A percentile compares a stretch with the other conserved stretches of the same genome.
Conservation (phyloP, 495 filamentous ascomycete genomes). For the Annulohypoxylon maeteangense region DNA sequence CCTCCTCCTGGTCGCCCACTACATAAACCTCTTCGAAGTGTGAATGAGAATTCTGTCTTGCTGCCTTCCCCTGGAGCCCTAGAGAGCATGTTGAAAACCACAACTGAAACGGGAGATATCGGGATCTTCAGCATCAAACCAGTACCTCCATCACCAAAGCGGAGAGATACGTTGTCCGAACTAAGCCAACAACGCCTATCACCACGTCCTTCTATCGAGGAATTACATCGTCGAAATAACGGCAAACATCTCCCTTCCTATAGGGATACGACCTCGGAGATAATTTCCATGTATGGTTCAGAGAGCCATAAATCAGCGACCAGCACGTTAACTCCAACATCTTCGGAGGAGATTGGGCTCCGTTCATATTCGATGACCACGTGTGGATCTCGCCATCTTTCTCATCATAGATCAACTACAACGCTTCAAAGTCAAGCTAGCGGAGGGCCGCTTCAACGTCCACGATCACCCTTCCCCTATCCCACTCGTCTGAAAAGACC, state of each 20-base stretch:
- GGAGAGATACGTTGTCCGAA: constrained; percentile 36
- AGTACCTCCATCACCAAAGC: constrained; percentile 52
- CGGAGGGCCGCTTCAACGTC: constrained; percentile 57
- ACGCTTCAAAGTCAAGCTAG: constrained; percentile 58
- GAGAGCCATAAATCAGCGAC: constrained; percentile 56
- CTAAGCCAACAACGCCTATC: constrained; percentile 43
- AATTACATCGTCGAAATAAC: constrained; percentile 47
- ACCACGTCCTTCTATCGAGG: constrained; percentile 46
- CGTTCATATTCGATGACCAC: constrained; percentile 70
- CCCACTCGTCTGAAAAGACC: constrained; percentile 72
- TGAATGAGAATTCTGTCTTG: constrained; percentile 51
- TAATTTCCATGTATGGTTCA: constrained; percentile 60
- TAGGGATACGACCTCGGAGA: constrained; percentile 57
- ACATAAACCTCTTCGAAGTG: constrained; percentile 51
- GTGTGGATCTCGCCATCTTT: constrained; percentile 60
- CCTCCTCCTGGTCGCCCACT: constrained; percentile 40
- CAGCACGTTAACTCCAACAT: constrained; percentile 52
- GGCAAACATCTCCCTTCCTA: constrained; percentile 54
- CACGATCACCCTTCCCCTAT: constrained; percentile 71
- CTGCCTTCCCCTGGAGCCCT: constrained; percentile 57
- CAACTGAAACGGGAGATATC: constrained; percentile 75
- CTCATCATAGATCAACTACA: constrained; percentile 63
- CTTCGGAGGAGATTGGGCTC: constrained; percentile 52
- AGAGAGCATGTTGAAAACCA: constrained; percentile 75
- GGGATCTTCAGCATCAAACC: constrained; percentile 68